These are phyloP conservation scores for Apiotrichum veenhuisii DNA, from an alignment of 1,284 basidiomycete genomes.

Conservation along the genomic window DNA sequence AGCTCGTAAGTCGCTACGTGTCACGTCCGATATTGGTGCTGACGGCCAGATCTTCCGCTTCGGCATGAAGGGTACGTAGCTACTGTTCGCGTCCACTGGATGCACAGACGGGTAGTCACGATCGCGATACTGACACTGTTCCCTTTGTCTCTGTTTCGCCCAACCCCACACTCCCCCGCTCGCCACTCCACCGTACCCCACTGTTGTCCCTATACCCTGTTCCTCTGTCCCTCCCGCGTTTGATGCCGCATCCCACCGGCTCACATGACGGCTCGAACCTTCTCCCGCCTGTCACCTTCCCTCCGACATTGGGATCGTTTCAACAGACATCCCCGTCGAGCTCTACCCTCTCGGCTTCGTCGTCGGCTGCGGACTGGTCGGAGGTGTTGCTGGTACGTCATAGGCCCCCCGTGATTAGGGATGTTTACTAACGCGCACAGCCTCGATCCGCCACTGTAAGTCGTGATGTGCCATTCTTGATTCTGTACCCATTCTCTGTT, in stretches of 20 bases:
- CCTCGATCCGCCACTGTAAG: conserved; percentile 17
- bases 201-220: conserved; percentile 15
- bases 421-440: conserved; percentile 4
- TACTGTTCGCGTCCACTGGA: not conserved
- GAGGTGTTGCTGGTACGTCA: conserved; percentile 40
- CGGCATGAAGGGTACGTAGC: conserved; percentile 31
- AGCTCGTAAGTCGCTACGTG: conserved; percentile 37
- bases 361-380: conserved; percentile 41
- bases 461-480: not conserved
- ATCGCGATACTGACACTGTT: not conserved
- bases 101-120: not conserved
- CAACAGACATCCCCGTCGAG: conserved; percentile 47
- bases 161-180: not conserved
- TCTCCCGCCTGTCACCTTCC: not conserved
- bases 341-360: conserved; percentile 49
- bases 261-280: not conserved
- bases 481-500: not conserved
- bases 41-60: conserved; percentile 46
- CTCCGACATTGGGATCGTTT: not conserved
- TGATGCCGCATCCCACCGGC: not conserved
- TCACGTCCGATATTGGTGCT: not conserved
- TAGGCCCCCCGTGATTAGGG: not conserved
- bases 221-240: not conserved
- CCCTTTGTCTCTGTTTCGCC: not conserved
- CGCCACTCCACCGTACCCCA: not conserved